A percentile compares a stretch with the other conserved stretches of the same genome.
These are phyloP conservation scores for Ceratocystis cacaofunesta DNA, from an alignment of 2,329 filamentous ascomycete species.

Conservation along the genomic window DNA sequence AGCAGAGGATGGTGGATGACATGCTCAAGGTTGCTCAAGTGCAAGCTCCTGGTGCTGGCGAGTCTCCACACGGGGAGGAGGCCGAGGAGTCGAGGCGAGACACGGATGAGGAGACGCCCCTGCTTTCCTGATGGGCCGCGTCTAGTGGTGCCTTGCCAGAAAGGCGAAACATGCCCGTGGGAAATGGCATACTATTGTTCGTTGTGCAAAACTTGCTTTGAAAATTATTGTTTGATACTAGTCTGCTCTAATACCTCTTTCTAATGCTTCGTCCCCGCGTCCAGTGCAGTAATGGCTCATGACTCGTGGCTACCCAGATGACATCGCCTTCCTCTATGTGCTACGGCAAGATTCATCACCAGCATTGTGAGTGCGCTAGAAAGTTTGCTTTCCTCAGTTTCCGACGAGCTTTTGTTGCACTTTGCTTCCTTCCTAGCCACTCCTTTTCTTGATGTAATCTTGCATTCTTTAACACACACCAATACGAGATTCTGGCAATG, in stretches of 20 bases:
- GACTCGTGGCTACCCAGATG: too few species aligned
- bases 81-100: not conserved
- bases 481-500: not conserved
- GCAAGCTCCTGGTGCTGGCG: not conserved
- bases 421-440: not conserved
- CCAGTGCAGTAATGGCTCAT: too few species aligned
- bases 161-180: not conserved
- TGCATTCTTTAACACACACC: not conserved
- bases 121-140: constrained; percentile 19
- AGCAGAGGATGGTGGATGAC: constrained; percentile 18
- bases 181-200: not conserved
- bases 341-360: too few species aligned
- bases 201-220: not conserved
- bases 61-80: not conserved
- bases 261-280: too few species aligned
- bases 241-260: not conserved
- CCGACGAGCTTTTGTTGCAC: not conserved
- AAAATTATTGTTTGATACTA: not conserved
- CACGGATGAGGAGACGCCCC: constrained; percentile 25
- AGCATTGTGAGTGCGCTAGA: too few species aligned
- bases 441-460: not conserved
- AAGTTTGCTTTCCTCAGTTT: not conserved
- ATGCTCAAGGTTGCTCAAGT: not conserved
- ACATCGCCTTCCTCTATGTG: too few species aligned
- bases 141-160: not conserved